These are phyloP conservation scores for Teratosphaeria viscida DNA, from an alignment of 2,329 filamentous ascomycete genomes.

Conservation along the genomic window DNA sequence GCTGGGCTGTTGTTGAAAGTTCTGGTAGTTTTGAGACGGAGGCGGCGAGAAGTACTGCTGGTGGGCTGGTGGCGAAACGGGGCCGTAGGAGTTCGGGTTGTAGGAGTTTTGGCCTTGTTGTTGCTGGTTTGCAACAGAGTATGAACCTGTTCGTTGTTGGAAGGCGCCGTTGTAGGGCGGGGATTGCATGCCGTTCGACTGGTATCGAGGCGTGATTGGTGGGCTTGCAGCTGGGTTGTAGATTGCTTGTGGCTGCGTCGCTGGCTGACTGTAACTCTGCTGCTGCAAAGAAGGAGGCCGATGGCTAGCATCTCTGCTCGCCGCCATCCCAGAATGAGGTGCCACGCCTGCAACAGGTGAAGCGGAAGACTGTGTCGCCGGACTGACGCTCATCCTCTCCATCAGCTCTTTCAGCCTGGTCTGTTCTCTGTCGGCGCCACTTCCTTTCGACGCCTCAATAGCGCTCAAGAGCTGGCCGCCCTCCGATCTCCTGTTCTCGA, in stretches of 20 bases:
- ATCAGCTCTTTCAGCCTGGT: conserved; percentile 80
- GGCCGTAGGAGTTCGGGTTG: conserved; percentile 38
- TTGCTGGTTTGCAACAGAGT: conserved; percentile 2
- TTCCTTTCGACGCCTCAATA: conserved; percentile 70
- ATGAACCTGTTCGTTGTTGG: conserved; percentile 11
- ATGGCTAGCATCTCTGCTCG: conserved; percentile 21
- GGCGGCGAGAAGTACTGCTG: conserved; percentile 46
- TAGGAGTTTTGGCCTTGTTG: conserved; percentile 20
- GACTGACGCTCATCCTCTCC: conserved; percentile 86
- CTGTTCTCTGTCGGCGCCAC: conserved; percentile 67
- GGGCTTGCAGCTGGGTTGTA: conserved; percentile 42
- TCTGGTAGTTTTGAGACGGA: conserved; percentile 24
- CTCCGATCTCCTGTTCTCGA: conserved; percentile 86
- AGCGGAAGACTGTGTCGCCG: conserved; percentile 29
- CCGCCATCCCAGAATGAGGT: background rate
- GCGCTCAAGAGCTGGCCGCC: conserved; percentile 79
- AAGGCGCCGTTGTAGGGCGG: conserved; percentile 13
- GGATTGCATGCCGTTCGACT: conserved; percentile 23
- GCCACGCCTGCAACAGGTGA: conserved; percentile 23
- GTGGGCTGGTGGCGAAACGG: conserved; percentile 43
- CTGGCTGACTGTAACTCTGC: conserved; percentile 29
- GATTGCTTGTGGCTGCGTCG: conserved; percentile 30
- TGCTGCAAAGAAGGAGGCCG: conserved; percentile 35
- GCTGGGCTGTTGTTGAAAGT: conserved; percentile 30
- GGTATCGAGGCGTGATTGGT: conserved; percentile 37